Evolutionary conservation across 768 basidiomycete genomes (phyloP).

Genomic region (Mycena leptocephala): DNA sequence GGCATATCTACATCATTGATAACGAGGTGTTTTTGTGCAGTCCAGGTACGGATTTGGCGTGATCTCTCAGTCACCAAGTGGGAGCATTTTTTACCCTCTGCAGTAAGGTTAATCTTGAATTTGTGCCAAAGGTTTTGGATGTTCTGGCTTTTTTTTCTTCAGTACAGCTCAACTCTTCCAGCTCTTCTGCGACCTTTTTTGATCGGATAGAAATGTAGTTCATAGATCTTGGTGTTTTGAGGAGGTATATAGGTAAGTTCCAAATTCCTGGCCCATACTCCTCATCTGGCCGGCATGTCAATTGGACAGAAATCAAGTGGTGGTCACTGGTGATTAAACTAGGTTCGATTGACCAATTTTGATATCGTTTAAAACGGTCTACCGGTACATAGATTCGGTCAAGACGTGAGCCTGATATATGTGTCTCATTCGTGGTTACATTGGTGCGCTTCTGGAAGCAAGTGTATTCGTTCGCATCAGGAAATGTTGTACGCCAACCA

Average conservation of each 20-base stretch:
- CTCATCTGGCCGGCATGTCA: not conserved
- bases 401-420: slow-evolving; percentile 4
- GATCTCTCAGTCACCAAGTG: too few species aligned
- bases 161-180: too few species aligned
- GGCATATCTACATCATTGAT: too few species aligned
- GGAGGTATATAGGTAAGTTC: not conserved
- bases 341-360: too few species aligned
- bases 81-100: too few species aligned
- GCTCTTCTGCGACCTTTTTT: not conserved
- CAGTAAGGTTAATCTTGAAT: too few species aligned
- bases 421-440: not conserved
- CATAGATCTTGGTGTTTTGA: not conserved
- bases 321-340: not conserved
- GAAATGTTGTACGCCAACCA: slow-evolving; percentile 19
- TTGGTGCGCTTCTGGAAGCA: slow-evolving; percentile 1
- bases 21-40: too few species aligned
- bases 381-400: slow-evolving; percentile 14
- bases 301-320: not conserved
- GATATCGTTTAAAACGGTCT: slow-evolving; percentile 5
- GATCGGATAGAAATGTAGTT: not conserved
- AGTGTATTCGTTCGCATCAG: slow-evolving; percentile 11
- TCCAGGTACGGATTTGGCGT: too few species aligned
- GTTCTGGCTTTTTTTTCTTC: too few species aligned
- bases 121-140: too few species aligned
- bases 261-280: not conserved